phyloP scores from a whole-genome alignment of 306 rosid species.

The Arachis stenosperma region DNA sequence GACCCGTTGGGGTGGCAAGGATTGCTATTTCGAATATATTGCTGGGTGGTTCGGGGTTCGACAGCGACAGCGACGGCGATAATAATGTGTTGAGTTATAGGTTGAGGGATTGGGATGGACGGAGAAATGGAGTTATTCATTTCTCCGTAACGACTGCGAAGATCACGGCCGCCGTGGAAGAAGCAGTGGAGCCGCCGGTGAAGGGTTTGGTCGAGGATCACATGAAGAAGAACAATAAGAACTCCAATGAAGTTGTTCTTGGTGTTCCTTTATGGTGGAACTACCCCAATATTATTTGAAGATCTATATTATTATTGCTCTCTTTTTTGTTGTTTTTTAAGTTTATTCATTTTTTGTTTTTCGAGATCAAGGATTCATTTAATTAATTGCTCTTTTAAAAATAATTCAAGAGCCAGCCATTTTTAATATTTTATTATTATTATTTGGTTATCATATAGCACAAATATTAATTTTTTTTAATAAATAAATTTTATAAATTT shows the following conservation, averaged over 20 bases:
- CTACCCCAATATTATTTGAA: background rate
- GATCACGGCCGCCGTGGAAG: background rate
- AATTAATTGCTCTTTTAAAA: no score
- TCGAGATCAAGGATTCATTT: background rate
- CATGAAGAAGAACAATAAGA: background rate
- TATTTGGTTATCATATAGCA: no score
- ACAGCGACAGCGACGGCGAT: no score
- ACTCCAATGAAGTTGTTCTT: background rate
- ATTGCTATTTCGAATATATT: conserved; percentile 46
- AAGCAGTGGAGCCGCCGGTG: background rate
- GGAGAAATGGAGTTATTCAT: conserved; percentile 54
- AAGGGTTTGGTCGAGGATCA: background rate
- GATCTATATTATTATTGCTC: background rate
- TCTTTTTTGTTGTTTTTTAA: background rate
- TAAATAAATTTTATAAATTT: no score
- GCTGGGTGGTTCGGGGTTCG: background rate
- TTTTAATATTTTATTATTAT: no score
- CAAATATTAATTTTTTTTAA: no score
- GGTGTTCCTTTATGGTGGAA: conserved; percentile 35
- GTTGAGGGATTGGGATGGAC: conserved; percentile 47
- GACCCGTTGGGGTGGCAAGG: conserved; percentile 41
- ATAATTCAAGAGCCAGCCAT: no score
- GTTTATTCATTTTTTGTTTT: background rate
- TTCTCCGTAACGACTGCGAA: conserved; percentile 49
- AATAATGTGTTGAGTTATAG: conserved; percentile 52